Conservation (phyloP, 2,329 filamentous ascomycete genomes). For the Sphaerulina vaccinii region DNA sequence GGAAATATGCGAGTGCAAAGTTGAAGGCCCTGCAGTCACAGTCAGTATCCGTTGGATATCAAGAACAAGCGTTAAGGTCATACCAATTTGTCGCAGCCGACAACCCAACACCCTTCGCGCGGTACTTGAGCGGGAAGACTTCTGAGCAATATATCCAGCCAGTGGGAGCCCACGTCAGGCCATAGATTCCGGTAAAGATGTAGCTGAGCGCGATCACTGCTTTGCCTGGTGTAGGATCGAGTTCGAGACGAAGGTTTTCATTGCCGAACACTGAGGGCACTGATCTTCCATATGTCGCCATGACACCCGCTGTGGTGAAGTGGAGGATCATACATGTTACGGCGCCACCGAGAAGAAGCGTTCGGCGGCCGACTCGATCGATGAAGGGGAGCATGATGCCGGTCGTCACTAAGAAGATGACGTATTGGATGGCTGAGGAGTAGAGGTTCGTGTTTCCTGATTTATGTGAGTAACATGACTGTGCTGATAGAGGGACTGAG, state of each 20-base stretch:
- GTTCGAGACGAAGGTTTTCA: constrained; percentile 52
- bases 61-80: constrained; percentile 26
- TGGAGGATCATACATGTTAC: constrained; percentile 46
- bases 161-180: constrained; percentile 61
- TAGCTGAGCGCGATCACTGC: constrained; percentile 65
- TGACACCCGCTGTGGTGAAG: constrained; percentile 48
- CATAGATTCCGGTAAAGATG: constrained; percentile 62
- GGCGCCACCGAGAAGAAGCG: constrained; percentile 44
- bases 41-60: not conserved
- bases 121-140: constrained; percentile 61
- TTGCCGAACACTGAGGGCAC: constrained; percentile 47
- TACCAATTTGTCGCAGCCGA: constrained; percentile 54
- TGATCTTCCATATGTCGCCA: constrained; percentile 44
- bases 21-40: constrained; percentile 13
- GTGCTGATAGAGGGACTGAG: not conserved
- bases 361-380: constrained; percentile 41
- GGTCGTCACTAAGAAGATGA: constrained; percentile 44
- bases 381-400: constrained; percentile 42
- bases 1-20: constrained; percentile 58
- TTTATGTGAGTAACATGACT: not conserved
- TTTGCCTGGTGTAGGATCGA: constrained; percentile 54
- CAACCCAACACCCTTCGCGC: constrained; percentile 59
- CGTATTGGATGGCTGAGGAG: constrained; percentile 42
- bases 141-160: constrained; percentile 66
- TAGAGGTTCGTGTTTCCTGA: constrained; percentile 45